These are phyloP conservation scores for Schwanniomyces yamadae DNA, from an alignment of 805 yeast species.

Conservation along the genomic window DNA sequence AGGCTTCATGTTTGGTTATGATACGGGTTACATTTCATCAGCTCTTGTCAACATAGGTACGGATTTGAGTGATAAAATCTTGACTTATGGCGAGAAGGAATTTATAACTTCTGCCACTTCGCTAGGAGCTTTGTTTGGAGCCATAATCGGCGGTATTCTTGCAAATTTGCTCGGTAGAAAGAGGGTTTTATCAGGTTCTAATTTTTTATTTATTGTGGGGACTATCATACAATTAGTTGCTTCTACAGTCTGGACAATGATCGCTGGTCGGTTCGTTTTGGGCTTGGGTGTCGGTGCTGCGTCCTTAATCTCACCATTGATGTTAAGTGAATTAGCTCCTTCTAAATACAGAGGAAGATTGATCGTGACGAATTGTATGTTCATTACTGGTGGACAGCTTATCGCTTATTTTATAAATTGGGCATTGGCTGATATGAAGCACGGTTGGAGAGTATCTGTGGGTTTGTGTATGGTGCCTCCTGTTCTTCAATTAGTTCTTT, in stretches of 20 bases:
- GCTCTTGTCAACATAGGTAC: constrained; percentile 85
- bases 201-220: constrained; percentile 78
- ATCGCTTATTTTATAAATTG: constrained; percentile 94
- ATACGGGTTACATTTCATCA: constrained; percentile 94
- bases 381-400: constrained; percentile 93
- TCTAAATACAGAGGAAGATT: constrained; percentile 87
- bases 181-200: constrained; percentile 79
- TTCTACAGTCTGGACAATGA: constrained; percentile 84
- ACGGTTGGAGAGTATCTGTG: constrained; percentile 93
- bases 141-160: constrained; percentile 71
- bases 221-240: constrained; percentile 83
- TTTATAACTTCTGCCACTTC: constrained; percentile 93
- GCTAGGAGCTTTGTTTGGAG: constrained; percentile 83
- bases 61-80: constrained; percentile 57
- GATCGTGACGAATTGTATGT: constrained; percentile 82
- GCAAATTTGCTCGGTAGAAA: constrained; percentile 88
- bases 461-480: constrained; percentile 91
- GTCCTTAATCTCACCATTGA: constrained; percentile 89
- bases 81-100: constrained; percentile 81
- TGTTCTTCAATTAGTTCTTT: constrained; percentile 68
- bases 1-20: constrained; percentile 97
- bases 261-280: constrained; percentile 85
- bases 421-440: constrained; percentile 65
- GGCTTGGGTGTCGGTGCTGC: constrained; percentile 98
- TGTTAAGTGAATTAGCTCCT: constrained; percentile 91